phyloP scores from a whole-genome alignment of 2,329 filamentous ascomycete species.

The Chaetoscypha palmicola region DNA sequence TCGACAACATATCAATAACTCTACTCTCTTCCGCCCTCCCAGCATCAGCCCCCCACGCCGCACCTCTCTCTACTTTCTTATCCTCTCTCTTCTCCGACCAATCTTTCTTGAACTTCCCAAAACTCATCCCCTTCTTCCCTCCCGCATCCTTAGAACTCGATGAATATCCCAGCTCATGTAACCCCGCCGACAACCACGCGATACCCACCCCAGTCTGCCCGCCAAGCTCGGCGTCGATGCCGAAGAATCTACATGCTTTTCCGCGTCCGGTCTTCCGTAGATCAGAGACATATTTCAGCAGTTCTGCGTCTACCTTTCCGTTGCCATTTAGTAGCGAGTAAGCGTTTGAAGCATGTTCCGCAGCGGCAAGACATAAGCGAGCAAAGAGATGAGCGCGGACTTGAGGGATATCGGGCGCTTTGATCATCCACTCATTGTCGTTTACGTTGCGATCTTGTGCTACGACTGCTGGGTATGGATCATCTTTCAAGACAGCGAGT shows the following conservation, averaged over 20 bases:
- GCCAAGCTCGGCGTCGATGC: constrained; percentile 76
- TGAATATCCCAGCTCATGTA: constrained; percentile 65
- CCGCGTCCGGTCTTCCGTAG: constrained; percentile 68
- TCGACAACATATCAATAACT: constrained; percentile 78
- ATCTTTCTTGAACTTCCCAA: constrained; percentile 63
- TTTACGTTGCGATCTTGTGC: constrained; percentile 74
- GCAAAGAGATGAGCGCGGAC: constrained; percentile 85
- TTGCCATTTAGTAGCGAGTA: constrained; percentile 40
- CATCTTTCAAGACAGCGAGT: constrained; percentile 85
- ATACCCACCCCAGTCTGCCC: constrained; percentile 79
- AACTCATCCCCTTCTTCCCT: constrained; percentile 42
- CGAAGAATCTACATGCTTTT: constrained; percentile 84
- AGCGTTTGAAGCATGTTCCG: constrained; percentile 78
- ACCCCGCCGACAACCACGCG: constrained; percentile 75
- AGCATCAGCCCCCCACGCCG: constrained; percentile 72
- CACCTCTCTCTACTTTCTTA: constrained; percentile 65
- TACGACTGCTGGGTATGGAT: constrained; percentile 80
- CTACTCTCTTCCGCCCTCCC: constrained; percentile 78
- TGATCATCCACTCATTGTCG: constrained; percentile 96
- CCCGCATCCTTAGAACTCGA: constrained; percentile 37
- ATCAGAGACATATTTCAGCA: constrained; percentile 70
- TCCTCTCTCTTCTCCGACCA: constrained; percentile 75
- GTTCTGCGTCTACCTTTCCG: constrained; percentile 53
- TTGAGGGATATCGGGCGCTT: constrained; percentile 77
- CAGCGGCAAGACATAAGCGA: constrained; percentile 76